phyloP scores from a whole-genome alignment of 2,329 filamentous ascomycete genomes.

The Trichoderma atroviride region DNA sequence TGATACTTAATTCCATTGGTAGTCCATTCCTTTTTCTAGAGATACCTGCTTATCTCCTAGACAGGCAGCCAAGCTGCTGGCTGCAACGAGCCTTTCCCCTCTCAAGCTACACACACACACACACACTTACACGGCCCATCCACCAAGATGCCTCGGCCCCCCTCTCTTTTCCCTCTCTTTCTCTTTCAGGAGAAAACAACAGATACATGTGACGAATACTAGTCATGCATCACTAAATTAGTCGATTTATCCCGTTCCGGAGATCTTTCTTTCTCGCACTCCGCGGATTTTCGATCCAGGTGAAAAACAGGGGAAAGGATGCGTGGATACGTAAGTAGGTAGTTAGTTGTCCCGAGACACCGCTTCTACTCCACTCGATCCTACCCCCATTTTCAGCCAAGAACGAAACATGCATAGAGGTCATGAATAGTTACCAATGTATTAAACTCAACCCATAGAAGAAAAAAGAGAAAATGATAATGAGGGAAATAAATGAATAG shows the following conservation, averaged over 20 bases:
- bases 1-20: too few species aligned
- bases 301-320: background rate
- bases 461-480: too few species aligned
- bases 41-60: background rate
- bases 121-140: background rate
- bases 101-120: background rate
- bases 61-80: background rate
- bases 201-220: background rate
- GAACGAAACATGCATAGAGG: background rate
- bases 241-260: background rate
- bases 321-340: background rate
- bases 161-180: background rate
- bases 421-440: background rate
- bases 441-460: background rate
- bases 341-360: background rate
- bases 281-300: background rate
- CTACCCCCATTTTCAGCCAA: background rate
- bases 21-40: background rate
- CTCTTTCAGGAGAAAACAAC: background rate
- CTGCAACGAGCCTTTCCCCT: background rate
- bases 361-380: background rate
- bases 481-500: background rate
- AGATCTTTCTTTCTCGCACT: background rate
- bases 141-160: background rate
- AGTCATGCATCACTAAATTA: background rate